phyloP scores from a whole-genome alignment of 2,329 filamentous ascomycete genomes.

The Aspergillus pseudotamarii region DNA sequence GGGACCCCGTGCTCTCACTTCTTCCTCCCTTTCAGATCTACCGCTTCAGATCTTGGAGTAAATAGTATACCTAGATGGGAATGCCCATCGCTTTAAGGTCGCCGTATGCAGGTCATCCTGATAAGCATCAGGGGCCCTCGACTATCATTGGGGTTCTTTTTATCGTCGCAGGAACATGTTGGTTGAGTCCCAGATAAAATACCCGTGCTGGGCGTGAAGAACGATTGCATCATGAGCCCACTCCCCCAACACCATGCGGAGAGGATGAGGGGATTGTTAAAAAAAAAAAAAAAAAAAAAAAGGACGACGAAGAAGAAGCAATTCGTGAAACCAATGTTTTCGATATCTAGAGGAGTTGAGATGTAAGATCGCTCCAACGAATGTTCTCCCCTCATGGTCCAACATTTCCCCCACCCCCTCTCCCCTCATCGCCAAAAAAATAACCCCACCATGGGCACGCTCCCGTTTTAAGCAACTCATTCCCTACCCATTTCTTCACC shows the following conservation, averaged over 20 bases:
- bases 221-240: not conserved
- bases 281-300: too few species aligned
- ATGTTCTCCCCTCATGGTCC: constrained; percentile 2
- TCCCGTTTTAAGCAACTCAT: constrained; percentile 12
- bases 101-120: not conserved
- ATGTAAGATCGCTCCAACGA: not conserved
- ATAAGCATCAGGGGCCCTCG: not conserved
- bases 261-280: constrained; percentile 6
- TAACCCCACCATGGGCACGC: constrained; percentile 13
- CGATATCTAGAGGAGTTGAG: not conserved
- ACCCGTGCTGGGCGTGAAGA: too few species aligned
- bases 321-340: not conserved
- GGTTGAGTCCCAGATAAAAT: not conserved
- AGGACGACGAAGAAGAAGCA: too few species aligned
- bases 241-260: not conserved
- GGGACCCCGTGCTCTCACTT: constrained; percentile 1
- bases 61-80: not conserved
- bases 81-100: not conserved
- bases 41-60: not conserved
- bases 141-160: not conserved
- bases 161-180: not conserved
- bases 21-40: not conserved
- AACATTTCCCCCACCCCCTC: constrained; percentile 7
- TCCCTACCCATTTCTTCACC: not conserved
- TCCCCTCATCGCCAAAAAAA: constrained; percentile 12